Evolutionary conservation across 257 asterid genomes (phyloP).

Genomic region (Gentiana macrophylla): DNA sequence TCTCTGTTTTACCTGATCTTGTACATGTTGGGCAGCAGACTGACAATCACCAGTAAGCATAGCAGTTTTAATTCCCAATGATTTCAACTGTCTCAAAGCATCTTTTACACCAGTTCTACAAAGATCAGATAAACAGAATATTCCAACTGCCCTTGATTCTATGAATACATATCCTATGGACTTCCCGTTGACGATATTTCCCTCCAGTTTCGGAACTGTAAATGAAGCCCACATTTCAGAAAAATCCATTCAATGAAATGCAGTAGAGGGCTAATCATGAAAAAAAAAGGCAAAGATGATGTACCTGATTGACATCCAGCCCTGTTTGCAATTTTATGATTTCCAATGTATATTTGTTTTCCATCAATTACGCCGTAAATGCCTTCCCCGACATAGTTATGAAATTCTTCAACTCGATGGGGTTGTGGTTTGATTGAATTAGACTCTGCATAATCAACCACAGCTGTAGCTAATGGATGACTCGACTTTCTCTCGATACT

Average conservation of each 20-base stretch:
- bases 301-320: conserved; percentile 63
- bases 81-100: conserved; percentile 52
- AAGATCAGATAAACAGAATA: conserved; percentile 52
- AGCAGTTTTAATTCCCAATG: conserved; percentile 56
- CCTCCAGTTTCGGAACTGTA: conserved; percentile 55
- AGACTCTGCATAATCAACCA: conserved; percentile 44
- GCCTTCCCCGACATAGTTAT: conserved; percentile 84
- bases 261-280: not conserved
- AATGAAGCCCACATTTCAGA: not conserved
- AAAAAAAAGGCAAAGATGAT: not conserved
- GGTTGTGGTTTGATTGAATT: conserved; percentile 47
- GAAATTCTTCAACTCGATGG: conserved; percentile 48
- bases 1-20: conserved; percentile 41
- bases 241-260: not conserved
- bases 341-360: conserved; percentile 48
- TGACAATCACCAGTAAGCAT: conserved; percentile 82
- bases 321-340: conserved; percentile 48
- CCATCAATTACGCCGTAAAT: conserved; percentile 63
- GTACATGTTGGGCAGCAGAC: conserved; percentile 66
- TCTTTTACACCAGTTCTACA: conserved; percentile 85
- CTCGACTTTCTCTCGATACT: conserved; percentile 84
- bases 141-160: conserved; percentile 46
- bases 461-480: conserved; percentile 84
- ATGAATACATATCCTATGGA: conserved; percentile 57
- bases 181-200: conserved; percentile 38